Percentiles rank a stretch among this genome's conserved stretches.
phyloP scores from a whole-genome alignment of 176 grass and related monocot genomes.

The Rhynchospora tenuis region DNA sequence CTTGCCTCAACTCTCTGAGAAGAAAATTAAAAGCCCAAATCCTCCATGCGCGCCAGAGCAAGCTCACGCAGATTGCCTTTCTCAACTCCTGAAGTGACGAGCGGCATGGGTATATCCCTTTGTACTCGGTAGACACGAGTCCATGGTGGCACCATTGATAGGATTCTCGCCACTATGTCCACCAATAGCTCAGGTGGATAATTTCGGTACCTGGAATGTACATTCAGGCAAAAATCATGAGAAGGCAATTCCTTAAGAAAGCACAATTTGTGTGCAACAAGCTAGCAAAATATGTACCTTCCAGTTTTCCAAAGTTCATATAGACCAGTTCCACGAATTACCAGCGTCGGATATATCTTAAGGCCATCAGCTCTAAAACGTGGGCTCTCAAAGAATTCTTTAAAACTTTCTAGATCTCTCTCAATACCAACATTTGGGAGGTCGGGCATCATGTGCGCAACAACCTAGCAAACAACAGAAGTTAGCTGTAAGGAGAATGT shows the following conservation, averaged over 20 bases:
- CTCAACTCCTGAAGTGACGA: constrained; percentile 97
- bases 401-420: constrained; percentile 93
- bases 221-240: not conserved
- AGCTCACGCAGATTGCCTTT: constrained; percentile 96
- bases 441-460: constrained; percentile 99
- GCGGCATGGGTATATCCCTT: constrained; percentile 98
- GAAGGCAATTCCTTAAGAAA: not conserved
- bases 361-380: constrained; percentile 86
- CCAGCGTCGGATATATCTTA: constrained; percentile 98
- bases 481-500: not conserved
- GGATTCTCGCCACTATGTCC: constrained; percentile 89
- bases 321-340: constrained; percentile 98
- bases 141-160: constrained; percentile 95
- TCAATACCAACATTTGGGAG: constrained; percentile 95
- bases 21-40: constrained; percentile 43
- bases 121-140: constrained; percentile 91
- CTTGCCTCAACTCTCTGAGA: not conserved
- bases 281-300: constrained; percentile 47
- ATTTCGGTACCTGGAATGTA: constrained; percentile 69
- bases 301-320: constrained; percentile 99
- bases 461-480: constrained; percentile 51
- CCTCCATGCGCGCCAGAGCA: constrained; percentile 92
- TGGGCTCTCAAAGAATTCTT: constrained; percentile 93
- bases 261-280: constrained; percentile 5
- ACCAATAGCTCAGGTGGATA: constrained; percentile 89